Base-by-base conservation (phyloP, 1,284 basidiomycete species). In the Psilocybe mexicana region DNA sequence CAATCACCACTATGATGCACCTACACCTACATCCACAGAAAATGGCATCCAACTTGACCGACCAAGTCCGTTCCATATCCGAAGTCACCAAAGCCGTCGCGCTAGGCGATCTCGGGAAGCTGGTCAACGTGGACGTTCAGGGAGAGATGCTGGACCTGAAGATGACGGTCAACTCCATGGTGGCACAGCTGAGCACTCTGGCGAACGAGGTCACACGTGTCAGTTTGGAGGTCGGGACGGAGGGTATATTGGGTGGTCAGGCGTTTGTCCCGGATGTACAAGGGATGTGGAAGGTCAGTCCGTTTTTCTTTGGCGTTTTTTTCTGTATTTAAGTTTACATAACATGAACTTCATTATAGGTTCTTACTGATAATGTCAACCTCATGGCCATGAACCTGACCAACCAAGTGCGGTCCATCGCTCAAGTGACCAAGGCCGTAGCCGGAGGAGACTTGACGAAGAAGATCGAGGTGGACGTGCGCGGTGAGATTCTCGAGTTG, bases 31-130 rank as follows among this genome's bases (percentile, higher is more conserved):
- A 23, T 14, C 7, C 63, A 83, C 81, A 93, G 91, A 87, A 94
- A 80, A 81, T 80, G 78, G 94, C 94, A 0, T 86, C 85, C 52
- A 97, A 96, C 72, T 79, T 98, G 66, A 98, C 96, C 1, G 91
- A 96, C 67, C 96, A 99, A 84, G 96, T 98, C 64, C 90, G 96
- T 65, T 95, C 94, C 58, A 98, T 99, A 61, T 96, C 96, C 1
- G 88, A 93, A 69, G 96, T 99, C 47, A 99, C 97, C 30, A 98
- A 96, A 72, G 93, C 94, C 44, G 96, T 99, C 63, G 96, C 97
- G 1, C 81, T 90, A 61, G 97, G 97, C 55, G 94, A 98, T 69
- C 78, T 98, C 52, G 86, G 82, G 63, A 92, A 94, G 73, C 88
- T 89, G 44, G 94, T 98, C 73, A 89, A 94, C 62, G 95, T 98